Percentiles rank a stretch among this genome's conserved stretches.
These are phyloP conservation scores for Chaetomium cochliodes DNA, from an alignment of 495 filamentous ascomycete genomes.

Conservation along the genomic window DNA sequence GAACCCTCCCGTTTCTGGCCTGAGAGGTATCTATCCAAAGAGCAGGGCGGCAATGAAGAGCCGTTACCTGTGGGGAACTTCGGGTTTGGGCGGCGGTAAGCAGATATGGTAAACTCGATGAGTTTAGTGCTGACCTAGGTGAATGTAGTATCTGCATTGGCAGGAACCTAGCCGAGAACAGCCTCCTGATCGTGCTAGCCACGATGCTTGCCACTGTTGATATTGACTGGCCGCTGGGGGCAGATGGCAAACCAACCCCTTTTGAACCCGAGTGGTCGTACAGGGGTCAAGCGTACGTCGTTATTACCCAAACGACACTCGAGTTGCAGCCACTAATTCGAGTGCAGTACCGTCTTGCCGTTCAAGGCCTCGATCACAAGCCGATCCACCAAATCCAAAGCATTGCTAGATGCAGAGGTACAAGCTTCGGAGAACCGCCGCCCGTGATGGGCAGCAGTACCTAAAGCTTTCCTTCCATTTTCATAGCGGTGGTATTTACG, in stretches of 20 bases:
- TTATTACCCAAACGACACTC: not conserved
- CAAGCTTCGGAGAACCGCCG: not conserved
- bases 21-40: conserved; percentile 44
- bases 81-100: conserved; percentile 49
- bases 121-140: not conserved
- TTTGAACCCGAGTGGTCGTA: conserved; percentile 37
- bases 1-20: conserved; percentile 47
- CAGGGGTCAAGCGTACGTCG: conserved; percentile 36
- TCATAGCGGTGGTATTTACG: not conserved
- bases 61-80: conserved; percentile 52
- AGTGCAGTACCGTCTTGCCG: conserved; percentile 28
- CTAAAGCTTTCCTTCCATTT: not conserved
- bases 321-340: not conserved
- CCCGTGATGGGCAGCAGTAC: not conserved
- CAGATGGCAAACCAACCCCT: conserved; percentile 25
- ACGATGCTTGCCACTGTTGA: conserved; percentile 33
- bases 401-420: conserved; percentile 22
- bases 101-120: not conserved
- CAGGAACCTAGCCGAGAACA: conserved; percentile 34
- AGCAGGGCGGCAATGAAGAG: conserved; percentile 50
- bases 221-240: conserved; percentile 31
- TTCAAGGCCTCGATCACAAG: conserved; percentile 24
- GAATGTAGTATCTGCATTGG: conserved; percentile 33
- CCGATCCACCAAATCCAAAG: conserved; percentile 18
- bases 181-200: conserved; percentile 33